Evolutionary conservation across 169 alveolate genomes (phyloP), one percentile per base, ranked within the genome.

Genomic region (Plasmodium blacklocki): DNA sequence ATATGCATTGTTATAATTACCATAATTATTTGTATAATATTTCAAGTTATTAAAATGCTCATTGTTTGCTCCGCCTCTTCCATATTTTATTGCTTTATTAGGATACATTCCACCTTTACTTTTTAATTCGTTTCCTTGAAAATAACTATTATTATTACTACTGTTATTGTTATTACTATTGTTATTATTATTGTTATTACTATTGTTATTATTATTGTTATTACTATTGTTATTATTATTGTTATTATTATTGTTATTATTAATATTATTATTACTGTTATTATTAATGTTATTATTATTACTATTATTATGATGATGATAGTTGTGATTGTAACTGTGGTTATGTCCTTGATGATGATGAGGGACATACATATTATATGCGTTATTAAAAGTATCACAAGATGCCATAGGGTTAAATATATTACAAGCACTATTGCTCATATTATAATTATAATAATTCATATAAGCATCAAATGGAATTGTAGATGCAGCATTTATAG

Each of bases 321-420:
- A 23, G 1, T 1, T 26, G 39, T 26, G 39, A 26, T 26, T 26
- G 39, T 26, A 26, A 26, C 2, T 26, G 0, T 26, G 3, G 39
- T 26, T 26, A 26, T 26, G 39, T 2, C 39, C 39, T 26, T 26
- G 39, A 26, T 26, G 39, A 26, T 1, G 39, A 26, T 26, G 39
- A 2, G 60, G 15, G 76, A 19, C 14, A 67, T 78, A 78, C 68
- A 78, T 78, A 47, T 78, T 78, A 54, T 78, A 78, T 39, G 64
- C 80, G 14, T 66, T 59, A 26, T 26, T 26, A 63, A 8, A 85
- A 2, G 87, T 9, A 59, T 71, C 91, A 71, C 73, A 62, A 0
- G 56, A n/a, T 59, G 56, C 71, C 43, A 85, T 73, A 85, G 54
- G 39, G 2, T 39, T 26, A 18, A 59, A 85, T 54, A 71, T n/a